Evolutionary conservation across 768 basidiomycete species (phyloP), one percentile per base, ranked within the genome.

Genomic region (Boletus fagicola): DNA sequence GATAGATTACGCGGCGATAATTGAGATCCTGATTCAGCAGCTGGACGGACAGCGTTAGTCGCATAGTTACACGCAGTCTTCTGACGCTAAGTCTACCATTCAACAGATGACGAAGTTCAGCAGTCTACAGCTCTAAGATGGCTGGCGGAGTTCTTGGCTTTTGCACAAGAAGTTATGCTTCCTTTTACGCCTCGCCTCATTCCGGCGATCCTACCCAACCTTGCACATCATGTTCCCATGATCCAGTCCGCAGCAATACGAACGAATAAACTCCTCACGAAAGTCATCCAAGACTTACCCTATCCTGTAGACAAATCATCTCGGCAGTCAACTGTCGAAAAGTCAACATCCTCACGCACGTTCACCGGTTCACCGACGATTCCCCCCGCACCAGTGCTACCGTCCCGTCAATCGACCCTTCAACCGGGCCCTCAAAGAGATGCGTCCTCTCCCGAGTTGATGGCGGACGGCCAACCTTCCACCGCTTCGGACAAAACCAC

Each of bases 141-240:
- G 97, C 77, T 99, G 24, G 84, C 91, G 7, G 92, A 94, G 61
- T 94, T 98, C 74, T 76, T 98, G 33, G 80, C 77, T 48, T 93
- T 98, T 64, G 88, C 87, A 2, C 86, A 90, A 53, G 92, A 94
- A 68, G 92, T 95, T 53, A 92, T 98, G 81, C 84, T 98, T 28
- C 90, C 92, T 2, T 97, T 97, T 68, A 93, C 94, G 0, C 94
- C 97, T 1, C 86, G 92, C 40, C 85, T 99, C 45, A 88, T 99
- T 44, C 88, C 91, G 10, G 92, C 92, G 10, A 90, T 99, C 56
- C 81, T 99, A 16, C 94, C 94, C 9, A 97, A 96, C 65, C 86
- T 99, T 48, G 94, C 96, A 0, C 93, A 96, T 62, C 92, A 94
- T 65, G 89, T 88, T 49, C 77, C 84, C 1, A 88, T 88, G 80